These are phyloP conservation scores for Boletus bicolor DNA, from an alignment of 768 basidiomycete genomes.

Conservation along the genomic window DNA sequence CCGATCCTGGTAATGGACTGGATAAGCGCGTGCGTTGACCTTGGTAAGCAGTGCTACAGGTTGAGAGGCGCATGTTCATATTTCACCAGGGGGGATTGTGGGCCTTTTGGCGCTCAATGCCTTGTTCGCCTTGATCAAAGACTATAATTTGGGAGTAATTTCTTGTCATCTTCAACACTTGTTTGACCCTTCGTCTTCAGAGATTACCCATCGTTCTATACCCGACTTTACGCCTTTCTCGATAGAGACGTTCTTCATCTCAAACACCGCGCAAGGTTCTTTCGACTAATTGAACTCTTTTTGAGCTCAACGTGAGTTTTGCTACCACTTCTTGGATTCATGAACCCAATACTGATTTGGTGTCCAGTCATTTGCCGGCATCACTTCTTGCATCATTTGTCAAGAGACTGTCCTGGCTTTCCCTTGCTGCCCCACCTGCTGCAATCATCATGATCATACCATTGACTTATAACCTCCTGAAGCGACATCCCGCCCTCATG, in stretches of 20 bases:
- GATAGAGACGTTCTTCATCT: conserved; percentile 86
- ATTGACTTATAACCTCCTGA: conserved; percentile 92
- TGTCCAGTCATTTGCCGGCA: conserved; percentile 75
- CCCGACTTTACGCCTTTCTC: conserved; percentile 84
- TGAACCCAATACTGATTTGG: conserved; percentile 1
- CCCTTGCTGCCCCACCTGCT: conserved; percentile 82
- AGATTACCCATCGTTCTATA: conserved; percentile 96
- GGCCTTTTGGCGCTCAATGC: conserved; percentile 91
- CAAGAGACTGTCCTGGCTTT: conserved; percentile 83
- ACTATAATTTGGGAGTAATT: conserved; percentile 82
- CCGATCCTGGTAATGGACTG: conserved; percentile 88
- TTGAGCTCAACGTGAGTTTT: conserved; percentile 80
- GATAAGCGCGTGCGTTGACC: conserved; percentile 80
- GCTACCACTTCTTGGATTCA: neutral
- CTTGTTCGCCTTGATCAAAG: conserved; percentile 84
- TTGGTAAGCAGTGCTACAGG: conserved; percentile 45
- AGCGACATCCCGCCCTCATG: conserved; percentile 90
- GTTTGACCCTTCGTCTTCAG: conserved; percentile 39
- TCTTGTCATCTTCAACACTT: neutral
- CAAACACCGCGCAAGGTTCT: conserved; percentile 92
- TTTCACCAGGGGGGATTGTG: conserved; percentile 63
- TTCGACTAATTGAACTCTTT: conserved; percentile 88
- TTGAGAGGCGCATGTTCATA: neutral
- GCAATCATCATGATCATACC: conserved; percentile 90
- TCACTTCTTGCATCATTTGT: conserved; percentile 93